Conservation (phyloP, 768 basidiomycete species). For the Sistotremastrum suecicum region DNA sequence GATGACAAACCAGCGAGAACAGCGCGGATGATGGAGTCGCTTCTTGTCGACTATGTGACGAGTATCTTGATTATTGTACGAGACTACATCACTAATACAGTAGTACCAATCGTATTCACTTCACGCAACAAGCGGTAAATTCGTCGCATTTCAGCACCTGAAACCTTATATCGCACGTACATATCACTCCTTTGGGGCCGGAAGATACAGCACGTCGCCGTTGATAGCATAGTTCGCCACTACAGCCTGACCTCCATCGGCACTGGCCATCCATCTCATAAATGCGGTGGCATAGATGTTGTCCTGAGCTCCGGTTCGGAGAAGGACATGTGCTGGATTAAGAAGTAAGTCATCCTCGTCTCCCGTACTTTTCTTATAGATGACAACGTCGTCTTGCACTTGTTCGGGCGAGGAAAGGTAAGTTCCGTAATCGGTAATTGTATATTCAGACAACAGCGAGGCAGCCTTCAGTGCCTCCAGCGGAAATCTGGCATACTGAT, state of each 20-base stretch:
- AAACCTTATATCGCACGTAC: too few species aligned
- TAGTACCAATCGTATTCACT: too few species aligned
- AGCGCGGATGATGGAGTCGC: too few species aligned
- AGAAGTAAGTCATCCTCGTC: constrained; percentile 24
- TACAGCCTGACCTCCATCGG: constrained; percentile 31
- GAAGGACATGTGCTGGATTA: constrained; percentile 33
- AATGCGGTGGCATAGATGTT: constrained; percentile 20
- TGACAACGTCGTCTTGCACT: constrained; percentile 18
- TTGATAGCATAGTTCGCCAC: constrained; percentile 23
- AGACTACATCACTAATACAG: too few species aligned
- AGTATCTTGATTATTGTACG: too few species aligned
- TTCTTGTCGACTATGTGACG: too few species aligned
- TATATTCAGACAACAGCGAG: constrained; percentile 34
- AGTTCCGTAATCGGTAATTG: constrained; percentile 35
- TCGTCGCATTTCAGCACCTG: too few species aligned
- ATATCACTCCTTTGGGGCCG: constrained; percentile 10
- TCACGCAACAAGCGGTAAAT: too few species aligned
- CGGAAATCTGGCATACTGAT: constrained; percentile 41
- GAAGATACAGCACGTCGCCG: constrained; percentile 19
- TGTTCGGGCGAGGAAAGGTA: constrained; percentile 27
- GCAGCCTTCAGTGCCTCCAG: constrained; percentile 34
- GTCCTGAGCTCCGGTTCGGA: constrained; percentile 16
- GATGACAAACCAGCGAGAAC: too few species aligned
- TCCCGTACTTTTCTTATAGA: constrained; percentile 27
- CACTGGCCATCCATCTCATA: constrained; percentile 27